These are phyloP conservation scores for Coemansia sp. DNA, from an alignment of 192 early-diverging fungal genomes.

Conservation along the genomic window DNA sequence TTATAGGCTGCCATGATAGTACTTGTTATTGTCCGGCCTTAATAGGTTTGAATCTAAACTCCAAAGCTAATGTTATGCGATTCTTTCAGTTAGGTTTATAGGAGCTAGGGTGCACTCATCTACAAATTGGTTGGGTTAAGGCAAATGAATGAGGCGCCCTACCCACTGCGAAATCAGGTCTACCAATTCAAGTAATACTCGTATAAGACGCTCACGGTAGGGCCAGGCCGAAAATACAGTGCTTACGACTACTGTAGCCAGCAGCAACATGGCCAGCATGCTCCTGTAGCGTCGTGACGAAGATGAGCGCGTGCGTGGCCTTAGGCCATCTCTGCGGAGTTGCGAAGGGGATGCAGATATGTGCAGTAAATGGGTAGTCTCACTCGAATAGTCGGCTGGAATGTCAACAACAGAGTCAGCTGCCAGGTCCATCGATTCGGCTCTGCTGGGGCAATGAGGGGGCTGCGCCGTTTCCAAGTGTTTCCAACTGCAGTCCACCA, in stretches of 20 bases:
- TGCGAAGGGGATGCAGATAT: neutral
- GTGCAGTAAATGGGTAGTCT: conserved; percentile 17
- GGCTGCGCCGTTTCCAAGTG: conserved; percentile 4
- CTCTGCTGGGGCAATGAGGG: neutral
- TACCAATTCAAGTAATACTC: conserved; percentile 25
- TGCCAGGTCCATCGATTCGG: neutral
- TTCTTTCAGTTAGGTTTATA: neutral
- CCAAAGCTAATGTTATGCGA: neutral
- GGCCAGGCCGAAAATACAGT: conserved; percentile 30
- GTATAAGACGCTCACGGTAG: conserved; percentile 21
- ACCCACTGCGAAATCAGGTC: conserved; percentile 47
- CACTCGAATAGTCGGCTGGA: conserved; percentile 1
- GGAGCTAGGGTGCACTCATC: too few relatives aligned
- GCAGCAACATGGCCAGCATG: conserved; percentile 12
- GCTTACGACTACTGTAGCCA: conserved; percentile 18
- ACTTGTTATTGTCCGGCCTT: too few relatives aligned
- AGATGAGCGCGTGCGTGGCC: neutral
- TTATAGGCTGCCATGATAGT: too few relatives aligned
- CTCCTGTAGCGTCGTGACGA: neutral
- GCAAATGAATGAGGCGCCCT: conserved; percentile 20
- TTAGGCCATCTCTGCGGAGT: neutral
- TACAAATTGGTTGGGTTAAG: neutral
- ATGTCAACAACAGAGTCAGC: conserved; percentile 10
- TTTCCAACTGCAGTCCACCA: conserved; percentile 31
- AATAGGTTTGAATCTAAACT: too few relatives aligned